Evolutionary conservation across 805 yeast genomes (phyloP).

Genomic region (Wickerhamiella sergipiensis): DNA sequence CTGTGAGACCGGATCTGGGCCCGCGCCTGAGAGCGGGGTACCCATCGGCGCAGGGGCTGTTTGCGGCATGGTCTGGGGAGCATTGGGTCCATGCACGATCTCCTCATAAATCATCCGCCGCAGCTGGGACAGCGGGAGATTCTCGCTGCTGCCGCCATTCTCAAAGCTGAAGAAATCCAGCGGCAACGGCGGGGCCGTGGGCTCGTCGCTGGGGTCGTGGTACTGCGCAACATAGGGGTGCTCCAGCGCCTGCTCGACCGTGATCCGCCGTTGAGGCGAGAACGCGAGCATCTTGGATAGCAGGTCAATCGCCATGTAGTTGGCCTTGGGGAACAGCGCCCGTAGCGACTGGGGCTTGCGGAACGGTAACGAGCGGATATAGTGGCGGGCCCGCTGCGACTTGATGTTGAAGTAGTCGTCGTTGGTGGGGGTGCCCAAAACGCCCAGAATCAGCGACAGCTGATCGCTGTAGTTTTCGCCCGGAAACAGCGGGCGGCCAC

Average conservation of each 20-base stretch:
- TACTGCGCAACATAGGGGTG: conserved; percentile 84
- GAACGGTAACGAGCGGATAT: conserved; percentile 76
- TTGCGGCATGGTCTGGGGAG: not conserved
- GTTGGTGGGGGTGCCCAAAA: conserved; percentile 84
- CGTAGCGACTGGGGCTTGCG: conserved; percentile 19
- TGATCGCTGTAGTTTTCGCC: conserved; percentile 97
- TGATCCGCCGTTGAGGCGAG: conserved; percentile 72
- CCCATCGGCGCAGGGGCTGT: no score
- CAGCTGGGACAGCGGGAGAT: conserved; percentile 57
- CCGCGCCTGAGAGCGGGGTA: not conserved
- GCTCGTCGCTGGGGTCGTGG: conserved; percentile 89
- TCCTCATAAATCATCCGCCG: conserved; percentile 71
- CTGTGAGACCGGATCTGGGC: not conserved
- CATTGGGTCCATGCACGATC: conserved; percentile 37
- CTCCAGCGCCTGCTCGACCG: conserved; percentile 74
- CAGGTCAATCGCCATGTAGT: conserved; percentile 74
- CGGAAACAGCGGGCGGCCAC: conserved; percentile 82
- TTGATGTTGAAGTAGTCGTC: conserved; percentile 59
- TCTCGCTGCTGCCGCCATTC: conserved; percentile 31
- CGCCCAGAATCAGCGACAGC: conserved; percentile 69
- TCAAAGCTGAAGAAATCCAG: conserved; percentile 86
- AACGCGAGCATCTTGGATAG: conserved; percentile 68
- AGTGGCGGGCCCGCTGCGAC: conserved; percentile 79
- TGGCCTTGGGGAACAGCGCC: conserved; percentile 64
- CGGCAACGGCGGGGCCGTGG: conserved; percentile 49